A percentile compares a stretch with the other conserved stretches of the same genome.
These are phyloP conservation scores for Fusarium aywerte DNA, from an alignment of 2,329 filamentous ascomycete genomes.

Conservation along the genomic window DNA sequence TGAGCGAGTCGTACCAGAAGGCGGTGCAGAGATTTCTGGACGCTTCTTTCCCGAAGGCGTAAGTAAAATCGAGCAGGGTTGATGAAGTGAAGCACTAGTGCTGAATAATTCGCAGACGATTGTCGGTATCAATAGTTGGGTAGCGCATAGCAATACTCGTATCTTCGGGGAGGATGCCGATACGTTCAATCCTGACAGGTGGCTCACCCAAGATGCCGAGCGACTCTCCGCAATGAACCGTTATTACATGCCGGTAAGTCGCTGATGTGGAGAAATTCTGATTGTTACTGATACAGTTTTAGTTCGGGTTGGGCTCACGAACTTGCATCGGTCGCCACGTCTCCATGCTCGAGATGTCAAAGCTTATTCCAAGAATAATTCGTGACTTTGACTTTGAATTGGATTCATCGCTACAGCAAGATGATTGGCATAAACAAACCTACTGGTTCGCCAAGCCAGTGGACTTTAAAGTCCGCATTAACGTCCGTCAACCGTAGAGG, in stretches of 20 bases:
- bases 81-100: no score
- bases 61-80: conserved; percentile 15
- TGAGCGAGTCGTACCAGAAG: conserved; percentile 35
- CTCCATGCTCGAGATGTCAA: conserved; percentile 43
- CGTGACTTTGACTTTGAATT: conserved; percentile 40
- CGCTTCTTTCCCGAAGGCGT: conserved; percentile 36
- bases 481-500: neutral
- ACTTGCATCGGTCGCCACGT: conserved; percentile 41
- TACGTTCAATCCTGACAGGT: conserved; percentile 32
- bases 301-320: conserved; percentile 43
- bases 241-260: conserved; percentile 39
- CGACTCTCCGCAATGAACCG: conserved; percentile 37
- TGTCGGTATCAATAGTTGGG: conserved; percentile 41
- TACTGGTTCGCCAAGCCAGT: conserved; percentile 38
- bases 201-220: conserved; percentile 9
- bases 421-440: conserved; percentile 21
- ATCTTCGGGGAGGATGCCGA: conserved; percentile 36
- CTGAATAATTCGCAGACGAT: conserved; percentile 8
- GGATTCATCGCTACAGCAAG: neutral
- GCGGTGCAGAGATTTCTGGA: conserved; percentile 28
- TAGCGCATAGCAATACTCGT: conserved; percentile 32
- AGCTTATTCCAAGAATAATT: conserved; percentile 36
- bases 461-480: conserved; percentile 3
- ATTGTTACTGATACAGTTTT: neutral
- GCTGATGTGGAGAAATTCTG: accelerated